phyloP scores from a whole-genome alignment of 164 flowering plant species.

The Tetracentron sinense region DNA sequence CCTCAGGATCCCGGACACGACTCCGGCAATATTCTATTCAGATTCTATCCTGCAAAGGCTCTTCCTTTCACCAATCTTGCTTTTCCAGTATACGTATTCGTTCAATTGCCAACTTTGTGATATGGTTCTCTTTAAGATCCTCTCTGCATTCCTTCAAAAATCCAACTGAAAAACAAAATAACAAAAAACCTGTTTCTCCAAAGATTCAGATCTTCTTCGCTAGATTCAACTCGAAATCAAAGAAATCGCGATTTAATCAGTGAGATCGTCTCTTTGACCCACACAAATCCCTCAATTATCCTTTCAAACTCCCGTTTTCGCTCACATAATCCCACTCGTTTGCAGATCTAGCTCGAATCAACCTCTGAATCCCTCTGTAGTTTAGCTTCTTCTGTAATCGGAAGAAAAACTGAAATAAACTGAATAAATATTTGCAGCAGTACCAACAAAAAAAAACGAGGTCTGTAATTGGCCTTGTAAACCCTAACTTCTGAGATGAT shows the following conservation, averaged over 20 bases:
- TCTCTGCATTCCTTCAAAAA: not conserved
- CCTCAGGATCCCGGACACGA: not conserved
- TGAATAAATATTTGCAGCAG: not conserved
- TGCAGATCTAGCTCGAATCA: not conserved
- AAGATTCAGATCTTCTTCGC: slow-evolving; percentile 2
- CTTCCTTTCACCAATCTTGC: not conserved
- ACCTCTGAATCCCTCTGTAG: too few relatives aligned
- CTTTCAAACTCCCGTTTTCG: not conserved
- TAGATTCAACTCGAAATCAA: not conserved
- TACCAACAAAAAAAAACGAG: not conserved
- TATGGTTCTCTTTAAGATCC: not conserved
- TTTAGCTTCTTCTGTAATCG: not conserved
- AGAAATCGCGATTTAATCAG: not conserved
- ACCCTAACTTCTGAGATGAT: not conserved
- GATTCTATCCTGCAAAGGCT: not conserved
- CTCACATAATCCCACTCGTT: not conserved
- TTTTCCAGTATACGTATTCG: not conserved
- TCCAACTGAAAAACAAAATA: not conserved
- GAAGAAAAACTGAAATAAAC: not conserved
- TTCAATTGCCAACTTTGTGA: not conserved
- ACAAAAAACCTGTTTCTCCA: not conserved
- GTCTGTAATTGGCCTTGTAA: not conserved
- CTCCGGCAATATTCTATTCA: not conserved
- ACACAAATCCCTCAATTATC: not conserved
- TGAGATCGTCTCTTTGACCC: not conserved